Evolutionary conservation across 371 early-diverging fungal species (phyloP).

Genomic region (Entomophthora muscae): DNA sequence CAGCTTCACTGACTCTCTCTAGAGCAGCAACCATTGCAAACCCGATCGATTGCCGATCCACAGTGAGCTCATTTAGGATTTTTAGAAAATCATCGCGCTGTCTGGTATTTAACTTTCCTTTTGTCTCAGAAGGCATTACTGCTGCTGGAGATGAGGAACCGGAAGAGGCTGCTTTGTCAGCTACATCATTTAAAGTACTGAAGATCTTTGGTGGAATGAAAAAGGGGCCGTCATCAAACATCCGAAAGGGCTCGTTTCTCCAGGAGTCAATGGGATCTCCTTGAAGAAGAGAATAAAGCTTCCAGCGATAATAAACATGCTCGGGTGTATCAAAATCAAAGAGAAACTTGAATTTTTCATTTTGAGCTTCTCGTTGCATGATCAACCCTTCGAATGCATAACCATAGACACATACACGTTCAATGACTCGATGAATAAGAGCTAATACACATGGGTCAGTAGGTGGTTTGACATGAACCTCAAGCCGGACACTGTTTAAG

Average conservation of each 20-base stretch:
- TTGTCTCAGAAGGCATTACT: slow-evolving; percentile 23
- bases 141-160: slow-evolving; percentile 12
- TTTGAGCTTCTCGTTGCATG: slow-evolving; percentile 39
- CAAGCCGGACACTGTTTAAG: slow-evolving; percentile 17
- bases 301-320: slow-evolving; percentile 86
- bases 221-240: slow-evolving; percentile 66
- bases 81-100: slow-evolving; percentile 38
- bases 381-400: slow-evolving; percentile 56
- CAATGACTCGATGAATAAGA: slow-evolving; percentile 69
- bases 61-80: slow-evolving; percentile 29
- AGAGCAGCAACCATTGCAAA: slow-evolving; percentile 74
- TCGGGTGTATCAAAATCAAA: slow-evolving; percentile 49
- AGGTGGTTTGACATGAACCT: slow-evolving; percentile 47
- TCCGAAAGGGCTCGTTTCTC: slow-evolving; percentile 65
- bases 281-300: slow-evolving; percentile 69
- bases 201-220: slow-evolving; percentile 69
- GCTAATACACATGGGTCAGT: slow-evolving; percentile 29
- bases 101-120: slow-evolving; percentile 16
- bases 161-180: slow-evolving; percentile 2
- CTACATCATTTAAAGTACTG: slow-evolving; percentile 27
- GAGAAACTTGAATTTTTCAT: slow-evolving; percentile 53
- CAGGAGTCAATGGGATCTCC: slow-evolving; percentile 60
- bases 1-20: slow-evolving; percentile 64
- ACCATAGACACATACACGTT: slow-evolving; percentile 61
- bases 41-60: slow-evolving; percentile 47